phyloP scores from a whole-genome alignment of 139 green algal species.

The Tetraselmis striata region DNA sequence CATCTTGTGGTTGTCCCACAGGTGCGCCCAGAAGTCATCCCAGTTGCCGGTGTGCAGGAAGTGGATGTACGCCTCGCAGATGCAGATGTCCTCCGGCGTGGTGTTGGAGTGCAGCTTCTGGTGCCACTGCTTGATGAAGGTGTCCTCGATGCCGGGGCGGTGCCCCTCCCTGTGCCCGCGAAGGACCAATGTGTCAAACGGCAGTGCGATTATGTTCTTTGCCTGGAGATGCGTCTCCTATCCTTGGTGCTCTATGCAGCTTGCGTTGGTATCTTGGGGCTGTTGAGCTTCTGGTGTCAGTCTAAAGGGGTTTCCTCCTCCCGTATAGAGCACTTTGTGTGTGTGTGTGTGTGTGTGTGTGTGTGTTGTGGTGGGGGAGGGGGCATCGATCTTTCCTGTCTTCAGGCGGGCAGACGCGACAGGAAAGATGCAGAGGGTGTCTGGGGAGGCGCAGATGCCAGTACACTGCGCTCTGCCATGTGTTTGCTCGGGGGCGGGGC shows the following conservation, averaged over 20 bases:
- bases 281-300: too few species aligned
- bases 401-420: too few species aligned
- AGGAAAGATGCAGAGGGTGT: not conserved
- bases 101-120: slow-evolving; percentile 87
- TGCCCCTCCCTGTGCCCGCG: slow-evolving; percentile 69
- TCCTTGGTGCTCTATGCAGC: too few species aligned
- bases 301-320: too few species aligned
- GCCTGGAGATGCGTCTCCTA: too few species aligned
- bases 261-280: too few species aligned
- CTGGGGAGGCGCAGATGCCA: not conserved
- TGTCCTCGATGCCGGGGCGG: slow-evolving; percentile 72
- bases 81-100: slow-evolving; percentile 66
- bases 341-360: too few species aligned
- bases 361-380: too few species aligned
- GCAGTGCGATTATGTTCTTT: too few species aligned
- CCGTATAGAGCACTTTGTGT: too few species aligned
- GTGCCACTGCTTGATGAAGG: slow-evolving; percentile 91
- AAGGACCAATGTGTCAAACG: too few species aligned
- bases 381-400: too few species aligned
- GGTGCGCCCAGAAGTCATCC: slow-evolving; percentile 41
- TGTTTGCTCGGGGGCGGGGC: not conserved
- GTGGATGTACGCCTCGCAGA: slow-evolving; percentile 77
- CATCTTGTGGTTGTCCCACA: slow-evolving; percentile 68
- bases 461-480: not conserved
- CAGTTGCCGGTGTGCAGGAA: slow-evolving; percentile 54